A percentile compares a stretch with the other conserved stretches of the same genome.
phyloP scores from a whole-genome alignment of 306 rosid genomes.

The Cucurbita maxima region DNA sequence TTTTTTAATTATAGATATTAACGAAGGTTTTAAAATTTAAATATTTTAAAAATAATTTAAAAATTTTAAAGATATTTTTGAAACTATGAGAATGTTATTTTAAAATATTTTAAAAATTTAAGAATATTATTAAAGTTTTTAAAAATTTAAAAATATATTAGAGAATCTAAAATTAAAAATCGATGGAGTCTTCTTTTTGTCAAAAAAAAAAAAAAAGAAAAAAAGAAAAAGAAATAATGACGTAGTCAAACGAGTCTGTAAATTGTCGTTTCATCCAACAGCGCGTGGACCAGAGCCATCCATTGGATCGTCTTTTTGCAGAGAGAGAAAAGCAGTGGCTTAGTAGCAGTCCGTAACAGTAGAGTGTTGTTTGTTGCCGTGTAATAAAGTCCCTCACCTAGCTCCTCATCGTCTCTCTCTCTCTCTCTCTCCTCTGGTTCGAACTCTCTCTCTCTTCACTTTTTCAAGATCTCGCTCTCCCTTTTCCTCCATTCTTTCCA shows the following conservation, averaged over 20 bases:
- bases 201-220: no score
- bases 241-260: slow-evolving; percentile 1
- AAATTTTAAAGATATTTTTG: no score
- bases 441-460: background rate
- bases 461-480: background rate
- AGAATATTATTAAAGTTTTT: no score
- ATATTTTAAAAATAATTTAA: no score
- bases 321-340: background rate
- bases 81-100: no score
- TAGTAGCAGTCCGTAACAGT: background rate
- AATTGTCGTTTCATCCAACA: slow-evolving; percentile 3
- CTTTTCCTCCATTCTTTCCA: slow-evolving; percentile 1
- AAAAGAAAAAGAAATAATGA: background rate
- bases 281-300: slow-evolving; percentile 10
- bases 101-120: no score
- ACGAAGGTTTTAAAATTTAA: no score
- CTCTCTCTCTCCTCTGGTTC: background rate
- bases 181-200: no score
- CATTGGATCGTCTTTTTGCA: background rate
- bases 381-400: slow-evolving; percentile 14
- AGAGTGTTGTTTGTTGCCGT: slow-evolving; percentile 8
- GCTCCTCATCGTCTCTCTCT: slow-evolving; percentile 4
- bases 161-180: no score
- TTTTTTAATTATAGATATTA: no score
- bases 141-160: no score